These are phyloP conservation scores for Tetrahymena thermophila DNA, from an alignment of 73 alveolate genomes.

Conservation along the genomic window DNA sequence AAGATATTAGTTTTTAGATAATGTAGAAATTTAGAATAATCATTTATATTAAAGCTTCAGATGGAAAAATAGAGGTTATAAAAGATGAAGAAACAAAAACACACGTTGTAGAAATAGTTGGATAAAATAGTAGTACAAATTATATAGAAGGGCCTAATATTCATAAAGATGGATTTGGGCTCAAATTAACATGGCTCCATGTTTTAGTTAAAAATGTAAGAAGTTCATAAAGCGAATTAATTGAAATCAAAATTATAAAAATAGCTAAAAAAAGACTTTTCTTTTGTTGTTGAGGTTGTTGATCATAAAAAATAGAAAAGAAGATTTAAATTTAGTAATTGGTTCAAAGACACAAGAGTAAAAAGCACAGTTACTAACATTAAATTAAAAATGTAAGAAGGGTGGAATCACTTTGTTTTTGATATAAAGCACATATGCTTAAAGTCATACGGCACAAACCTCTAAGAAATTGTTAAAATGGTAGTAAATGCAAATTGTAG, in stretches of 20 bases:
- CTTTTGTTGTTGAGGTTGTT: background rate
- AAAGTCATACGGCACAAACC: background rate
- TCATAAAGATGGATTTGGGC: background rate
- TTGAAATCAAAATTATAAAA: background rate
- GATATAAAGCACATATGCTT: background rate
- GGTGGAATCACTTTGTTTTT: background rate
- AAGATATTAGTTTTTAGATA: background rate
- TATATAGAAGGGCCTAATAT: background rate
- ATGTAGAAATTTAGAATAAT: background rate
- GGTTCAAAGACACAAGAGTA: background rate
- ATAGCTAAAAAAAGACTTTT: background rate
- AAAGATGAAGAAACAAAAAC: background rate
- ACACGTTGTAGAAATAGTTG: background rate
- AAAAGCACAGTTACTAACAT: background rate
- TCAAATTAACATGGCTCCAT: background rate
- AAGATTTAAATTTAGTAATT: background rate
- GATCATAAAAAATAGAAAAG: background rate
- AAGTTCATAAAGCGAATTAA: background rate
- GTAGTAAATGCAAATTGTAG: background rate
- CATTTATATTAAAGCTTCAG: background rate
- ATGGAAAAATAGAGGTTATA: background rate
- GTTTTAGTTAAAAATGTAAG: background rate
- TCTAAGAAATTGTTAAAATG: background rate
- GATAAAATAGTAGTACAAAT: background rate
- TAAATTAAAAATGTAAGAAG: background rate